phyloP scores from a whole-genome alignment of 768 basidiomycete species.

The Amanita exitialis region DNA sequence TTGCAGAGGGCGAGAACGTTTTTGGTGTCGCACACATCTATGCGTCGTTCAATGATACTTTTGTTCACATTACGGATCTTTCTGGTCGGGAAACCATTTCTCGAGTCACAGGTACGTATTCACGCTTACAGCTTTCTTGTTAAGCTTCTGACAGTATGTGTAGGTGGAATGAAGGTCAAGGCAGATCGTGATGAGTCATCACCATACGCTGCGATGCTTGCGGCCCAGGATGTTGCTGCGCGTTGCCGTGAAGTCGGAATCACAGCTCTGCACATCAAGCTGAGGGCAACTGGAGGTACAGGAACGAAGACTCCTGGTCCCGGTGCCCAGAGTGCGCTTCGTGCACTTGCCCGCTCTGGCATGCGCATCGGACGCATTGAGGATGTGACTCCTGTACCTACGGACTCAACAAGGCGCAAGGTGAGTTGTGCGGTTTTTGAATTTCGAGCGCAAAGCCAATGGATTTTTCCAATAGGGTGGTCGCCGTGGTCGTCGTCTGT shows the following conservation, averaged over 20 bases:
- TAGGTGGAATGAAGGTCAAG: conserved; percentile 99
- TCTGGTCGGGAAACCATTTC: conserved; percentile 99
- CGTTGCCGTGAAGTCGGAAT: conserved; percentile 99
- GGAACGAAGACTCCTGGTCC: conserved; percentile 99
- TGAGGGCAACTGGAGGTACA: conserved; percentile 96
- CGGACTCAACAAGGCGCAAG: conserved; percentile 96
- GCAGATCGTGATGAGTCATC: conserved; percentile 99
- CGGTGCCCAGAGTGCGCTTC: conserved; percentile 95
- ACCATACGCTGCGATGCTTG: conserved; percentile 95
- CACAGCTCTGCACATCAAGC: conserved; percentile 97
- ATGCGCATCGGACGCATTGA: conserved; percentile 98
- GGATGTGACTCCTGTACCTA: conserved; percentile 96
- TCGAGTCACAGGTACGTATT: conserved; percentile 80
- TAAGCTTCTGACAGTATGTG: neutral
- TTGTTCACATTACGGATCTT: conserved; percentile 98
- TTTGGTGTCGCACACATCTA: conserved; percentile 99
- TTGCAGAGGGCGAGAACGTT: conserved; percentile 92
- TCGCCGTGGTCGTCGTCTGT: conserved; percentile 97
- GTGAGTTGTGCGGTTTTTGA: conserved; percentile 27
- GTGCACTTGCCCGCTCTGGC: conserved; percentile 95
- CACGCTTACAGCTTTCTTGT: neutral
- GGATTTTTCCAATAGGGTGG: conserved; percentile 59
- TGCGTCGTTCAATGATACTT: conserved; percentile 99
- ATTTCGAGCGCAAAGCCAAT: neutral
- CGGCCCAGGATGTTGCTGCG: conserved; percentile 91